Evolutionary conservation across 1,284 basidiomycete species (phyloP), one percentile per base, ranked within the genome.

Genomic region (Cystobasidiaceae sp.): DNA sequence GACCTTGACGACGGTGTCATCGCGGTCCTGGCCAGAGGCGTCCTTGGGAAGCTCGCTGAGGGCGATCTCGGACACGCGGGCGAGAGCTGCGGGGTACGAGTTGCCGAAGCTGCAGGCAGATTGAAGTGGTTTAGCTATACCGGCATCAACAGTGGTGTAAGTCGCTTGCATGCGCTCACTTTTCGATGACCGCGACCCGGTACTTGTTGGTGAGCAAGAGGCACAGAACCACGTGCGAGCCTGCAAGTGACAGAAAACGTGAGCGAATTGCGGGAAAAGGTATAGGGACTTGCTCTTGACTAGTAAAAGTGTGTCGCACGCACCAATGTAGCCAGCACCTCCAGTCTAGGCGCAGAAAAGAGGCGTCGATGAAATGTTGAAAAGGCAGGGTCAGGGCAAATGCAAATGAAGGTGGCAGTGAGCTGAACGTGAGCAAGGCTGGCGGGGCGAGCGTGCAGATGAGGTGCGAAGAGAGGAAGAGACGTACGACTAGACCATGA

Each of bases 1-100:
- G n/a, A 81, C 77, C 68, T 90, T 88, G 69, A 93, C 84, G 72
- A 84, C 82, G 9, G 85, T 68, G 19, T 70, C 73, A 39, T 67
- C 55, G 68, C 73, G 74, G 37, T 74, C 72, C 33, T 71, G 70
- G 51, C 77, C 76, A 11, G 75, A 72, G 13, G 79, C 78, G 60
- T 70, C 71, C 11, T 71, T 65, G 61, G 75, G 75, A 25, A 80
- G 74, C 65, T 73, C 77, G n/a, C 74, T 72, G 60, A 74, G 71
- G 25, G 78, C 78, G 61, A 80, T 75, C 67, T 76, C 67, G 63
- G 77, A 74, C 46, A 80, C 74, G 66, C 79, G 77, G 64, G 75
- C 73, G 44, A 79, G 71, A 9, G 78, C 75, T 5, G 74, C 72
- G 44, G 77, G 77, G 71, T 76, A 79, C 8, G 79, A 78, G 73